Evolutionary conservation across 176 grass and related monocot species (phyloP).

Genomic region (Aegilops sharonensis): DNA sequence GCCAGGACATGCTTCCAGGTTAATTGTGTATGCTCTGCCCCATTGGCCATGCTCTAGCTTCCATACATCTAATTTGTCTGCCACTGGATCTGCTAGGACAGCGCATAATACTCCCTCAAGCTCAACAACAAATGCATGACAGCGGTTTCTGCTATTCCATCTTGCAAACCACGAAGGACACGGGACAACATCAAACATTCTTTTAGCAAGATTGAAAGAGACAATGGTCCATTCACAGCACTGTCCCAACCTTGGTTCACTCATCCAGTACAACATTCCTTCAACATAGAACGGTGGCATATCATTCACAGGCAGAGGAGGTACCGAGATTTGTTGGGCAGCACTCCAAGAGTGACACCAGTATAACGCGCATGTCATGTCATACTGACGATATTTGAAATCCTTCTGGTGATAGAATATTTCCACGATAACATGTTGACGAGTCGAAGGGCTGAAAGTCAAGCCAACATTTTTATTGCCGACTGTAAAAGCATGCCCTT

Average conservation of each 20-base stretch:
- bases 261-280: conserved; percentile 18
- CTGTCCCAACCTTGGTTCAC: conserved; percentile 4
- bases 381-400: background rate
- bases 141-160: background rate
- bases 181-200: background rate
- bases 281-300: conserved; percentile 16
- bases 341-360: background rate
- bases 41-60: conserved; percentile 16
- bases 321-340: background rate
- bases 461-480: conserved; percentile 28
- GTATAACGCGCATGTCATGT: background rate
- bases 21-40: background rate
- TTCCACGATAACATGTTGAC: background rate
- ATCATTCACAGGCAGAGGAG: conserved; percentile 21
- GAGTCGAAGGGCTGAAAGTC: background rate
- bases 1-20: background rate
- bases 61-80: conserved; percentile 4
- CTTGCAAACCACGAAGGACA: background rate
- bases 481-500: background rate
- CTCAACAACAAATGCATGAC: background rate
- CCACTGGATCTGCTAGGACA: background rate
- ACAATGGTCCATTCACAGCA: background rate
- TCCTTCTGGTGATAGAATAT: conserved; percentile 4
- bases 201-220: background rate
- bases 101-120: background rate